Conservation (phyloP, 2,329 filamentous ascomycete genomes). For the Pseudogymnoascus sp. region DNA sequence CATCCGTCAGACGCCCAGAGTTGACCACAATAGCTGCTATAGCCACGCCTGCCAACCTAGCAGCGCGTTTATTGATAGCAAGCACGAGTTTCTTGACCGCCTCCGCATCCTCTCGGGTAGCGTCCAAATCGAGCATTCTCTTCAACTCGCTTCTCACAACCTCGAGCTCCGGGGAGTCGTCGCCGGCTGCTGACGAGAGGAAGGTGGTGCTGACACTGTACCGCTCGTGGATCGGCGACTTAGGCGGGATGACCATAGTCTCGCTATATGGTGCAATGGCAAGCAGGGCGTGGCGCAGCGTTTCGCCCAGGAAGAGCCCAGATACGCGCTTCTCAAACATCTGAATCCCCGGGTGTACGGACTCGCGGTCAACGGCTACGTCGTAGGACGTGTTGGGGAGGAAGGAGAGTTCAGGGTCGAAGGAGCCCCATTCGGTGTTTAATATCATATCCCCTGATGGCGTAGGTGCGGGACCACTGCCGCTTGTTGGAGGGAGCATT, state of each 20-base stretch:
- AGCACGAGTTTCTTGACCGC: conserved; percentile 77
- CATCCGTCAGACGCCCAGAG: conserved; percentile 69
- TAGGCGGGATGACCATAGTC: conserved; percentile 59
- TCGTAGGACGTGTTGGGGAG: conserved; percentile 84
- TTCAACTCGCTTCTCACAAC: conserved; percentile 73
- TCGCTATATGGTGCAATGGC: conserved; percentile 69
- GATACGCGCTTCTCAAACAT: conserved; percentile 99
- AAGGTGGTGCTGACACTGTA: conserved; percentile 92
- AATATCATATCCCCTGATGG: conserved; percentile 92
- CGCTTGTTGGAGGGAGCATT: conserved; percentile 45
- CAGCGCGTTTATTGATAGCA: conserved; percentile 81
- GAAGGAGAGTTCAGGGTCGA: conserved; percentile 87
- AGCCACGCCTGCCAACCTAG: conserved; percentile 78
- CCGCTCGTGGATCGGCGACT: conserved; percentile 63
- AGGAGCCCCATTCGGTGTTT: conserved; percentile 98
- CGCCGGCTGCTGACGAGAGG: conserved; percentile 78
- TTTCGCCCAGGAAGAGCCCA: conserved; percentile 96
- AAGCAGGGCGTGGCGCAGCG: conserved; percentile 71
- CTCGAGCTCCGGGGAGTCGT: conserved; percentile 64
- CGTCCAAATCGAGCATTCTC: conserved; percentile 66
- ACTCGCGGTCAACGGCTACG: conserved; percentile 65
- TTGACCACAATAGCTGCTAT: conserved; percentile 78
- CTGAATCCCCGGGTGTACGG: conserved; percentile 86
- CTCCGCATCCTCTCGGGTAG: conserved; percentile 76
- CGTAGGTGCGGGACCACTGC: conserved; percentile 64